Evolutionary conservation across 2,329 filamentous ascomycete species (phyloP).

Genomic region (Proliferodiscus dingleyae): DNA sequence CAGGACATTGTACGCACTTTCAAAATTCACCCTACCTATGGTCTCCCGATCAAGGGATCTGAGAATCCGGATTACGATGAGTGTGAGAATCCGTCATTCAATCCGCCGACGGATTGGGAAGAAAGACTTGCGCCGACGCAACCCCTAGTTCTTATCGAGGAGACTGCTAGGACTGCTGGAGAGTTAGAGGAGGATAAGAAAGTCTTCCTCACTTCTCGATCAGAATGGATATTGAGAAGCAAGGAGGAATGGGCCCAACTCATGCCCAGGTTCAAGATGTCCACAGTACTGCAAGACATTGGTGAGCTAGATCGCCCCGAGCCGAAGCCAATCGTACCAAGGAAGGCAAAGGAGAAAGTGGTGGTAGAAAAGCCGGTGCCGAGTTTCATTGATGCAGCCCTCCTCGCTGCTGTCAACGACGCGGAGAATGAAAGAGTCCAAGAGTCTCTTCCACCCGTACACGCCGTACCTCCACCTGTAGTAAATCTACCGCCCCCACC

Average conservation of each 20-base stretch:
- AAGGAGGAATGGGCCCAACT: constrained; percentile 7
- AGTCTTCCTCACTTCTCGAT: constrained; percentile 10
- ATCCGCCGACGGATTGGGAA: constrained; percentile 10
- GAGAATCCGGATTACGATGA: constrained; percentile 12
- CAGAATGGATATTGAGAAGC: constrained; percentile 7
- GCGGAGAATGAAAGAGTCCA: constrained; percentile 1
- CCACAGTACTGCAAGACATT: constrained; percentile 6
- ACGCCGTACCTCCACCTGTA: too few species aligned
- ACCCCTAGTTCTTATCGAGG: constrained; percentile 12
- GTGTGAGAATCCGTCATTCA: constrained; percentile 9
- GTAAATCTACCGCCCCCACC: constrained; percentile 13
- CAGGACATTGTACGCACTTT: constrained; percentile 17
- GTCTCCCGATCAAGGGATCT: constrained; percentile 16
- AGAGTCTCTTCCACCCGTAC: constrained; percentile 6
- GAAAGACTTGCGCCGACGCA: constrained; percentile 9
- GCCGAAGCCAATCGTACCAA: background rate
- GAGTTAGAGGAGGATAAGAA: constrained; percentile 13
- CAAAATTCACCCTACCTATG: constrained; percentile 19
- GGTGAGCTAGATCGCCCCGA: constrained; percentile 6
- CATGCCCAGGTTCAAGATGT: constrained; percentile 9
- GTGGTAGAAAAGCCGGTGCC: background rate
- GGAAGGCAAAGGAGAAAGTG: background rate
- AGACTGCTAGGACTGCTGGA: background rate
- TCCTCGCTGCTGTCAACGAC: constrained; percentile 11
- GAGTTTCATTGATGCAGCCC: constrained; percentile 1